A percentile compares a stretch with the other conserved stretches of the same genome.
These are phyloP conservation scores for Exophiala alcalophila DNA, from an alignment of 2,329 filamentous ascomycete genomes.

Conservation along the genomic window DNA sequence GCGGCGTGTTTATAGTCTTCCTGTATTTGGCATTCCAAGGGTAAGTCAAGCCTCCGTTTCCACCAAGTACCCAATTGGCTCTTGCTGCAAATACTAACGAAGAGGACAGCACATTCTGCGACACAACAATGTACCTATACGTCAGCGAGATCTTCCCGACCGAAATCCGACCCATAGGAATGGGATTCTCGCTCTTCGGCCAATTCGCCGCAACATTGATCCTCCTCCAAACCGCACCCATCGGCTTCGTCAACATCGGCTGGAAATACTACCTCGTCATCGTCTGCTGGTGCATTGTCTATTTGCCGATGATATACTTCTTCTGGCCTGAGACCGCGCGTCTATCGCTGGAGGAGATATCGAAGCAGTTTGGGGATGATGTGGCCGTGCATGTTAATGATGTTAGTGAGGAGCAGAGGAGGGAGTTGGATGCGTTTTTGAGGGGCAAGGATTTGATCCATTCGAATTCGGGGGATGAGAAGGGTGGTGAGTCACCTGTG, in stretches of 20 bases:
- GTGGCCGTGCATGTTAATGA: slow-evolving; percentile 48
- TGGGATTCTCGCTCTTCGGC: slow-evolving; percentile 52
- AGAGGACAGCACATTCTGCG: slow-evolving; percentile 45
- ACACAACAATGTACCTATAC: slow-evolving; percentile 50
- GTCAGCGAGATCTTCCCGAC: slow-evolving; percentile 48
- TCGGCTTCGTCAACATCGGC: slow-evolving; percentile 45
- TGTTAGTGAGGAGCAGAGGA: slow-evolving; percentile 40
- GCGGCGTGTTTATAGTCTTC: slow-evolving; percentile 42
- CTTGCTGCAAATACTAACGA: no score
- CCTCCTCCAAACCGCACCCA: slow-evolving; percentile 46
- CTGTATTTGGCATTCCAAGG: slow-evolving; percentile 51
- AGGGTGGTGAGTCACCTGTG: background rate
- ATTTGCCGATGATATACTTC: slow-evolving; percentile 37
- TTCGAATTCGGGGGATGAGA: background rate
- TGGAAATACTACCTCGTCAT: slow-evolving; percentile 48
- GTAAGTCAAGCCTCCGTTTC: slow-evolving; percentile 38
- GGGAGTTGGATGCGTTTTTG: slow-evolving; percentile 23
- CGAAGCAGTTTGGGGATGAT: slow-evolving; percentile 50
- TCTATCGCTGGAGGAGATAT: slow-evolving; percentile 48
- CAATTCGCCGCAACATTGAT: slow-evolving; percentile 51
- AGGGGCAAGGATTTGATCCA: slow-evolving; percentile 18
- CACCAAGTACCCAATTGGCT: no score
- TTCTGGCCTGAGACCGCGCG: slow-evolving; percentile 39
- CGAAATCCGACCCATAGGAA: slow-evolving; percentile 51
- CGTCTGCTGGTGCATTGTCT: slow-evolving; percentile 40